Base-by-base conservation (phyloP, 1,139 yeast species). In the Kodamaea sp. region DNA sequence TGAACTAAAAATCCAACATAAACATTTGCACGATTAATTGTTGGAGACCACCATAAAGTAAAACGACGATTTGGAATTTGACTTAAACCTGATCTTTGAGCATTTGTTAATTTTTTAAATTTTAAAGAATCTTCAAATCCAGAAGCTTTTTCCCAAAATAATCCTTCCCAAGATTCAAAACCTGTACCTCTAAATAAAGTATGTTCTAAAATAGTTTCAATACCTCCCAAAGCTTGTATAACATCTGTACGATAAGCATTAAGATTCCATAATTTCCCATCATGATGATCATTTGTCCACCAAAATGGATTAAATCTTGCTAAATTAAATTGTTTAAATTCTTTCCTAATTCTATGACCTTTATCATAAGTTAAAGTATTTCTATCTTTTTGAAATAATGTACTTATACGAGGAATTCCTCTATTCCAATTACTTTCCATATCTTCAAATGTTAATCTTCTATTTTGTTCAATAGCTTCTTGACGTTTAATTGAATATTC, bases 11-110 rank as follows among this genome's bases (percentile, higher is more conserved):
- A 94, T 27, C 99, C 99, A 43, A 94, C 97, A 56, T 94, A 94
- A 22, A 94, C 98, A 55, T 94, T 92, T 5, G 98, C 98, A 50
- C 99, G 78, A 53, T 94, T 94, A 50, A 94, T 94, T 1, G 99
- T 94, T 6, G 99, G 99, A 1, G 97, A 89, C 99, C 99, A 94
- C 99, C 99, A 94, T 32, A 94, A 67, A 0, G 98, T 94, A 57
- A 94, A 94, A 34, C 99, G 76, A 61, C 99, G 83, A 58, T 94
- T 94, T 4, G 99, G 99, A 54, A 94, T 92, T 64, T 94, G 99
- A 58, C 95, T 87, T 49, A 94, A 75, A 58, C 99, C 99, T 2
- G 97, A 84, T 54, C 98, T 72, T 67, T 94, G 99, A 1, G 99
- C 99, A 63, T 90, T 92, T 2, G 99, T 94, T 52, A 94, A 75